Evolutionary conservation across 2,329 filamentous ascomycete species (phyloP).

Genomic region (Diaporthe nobilis): DNA sequence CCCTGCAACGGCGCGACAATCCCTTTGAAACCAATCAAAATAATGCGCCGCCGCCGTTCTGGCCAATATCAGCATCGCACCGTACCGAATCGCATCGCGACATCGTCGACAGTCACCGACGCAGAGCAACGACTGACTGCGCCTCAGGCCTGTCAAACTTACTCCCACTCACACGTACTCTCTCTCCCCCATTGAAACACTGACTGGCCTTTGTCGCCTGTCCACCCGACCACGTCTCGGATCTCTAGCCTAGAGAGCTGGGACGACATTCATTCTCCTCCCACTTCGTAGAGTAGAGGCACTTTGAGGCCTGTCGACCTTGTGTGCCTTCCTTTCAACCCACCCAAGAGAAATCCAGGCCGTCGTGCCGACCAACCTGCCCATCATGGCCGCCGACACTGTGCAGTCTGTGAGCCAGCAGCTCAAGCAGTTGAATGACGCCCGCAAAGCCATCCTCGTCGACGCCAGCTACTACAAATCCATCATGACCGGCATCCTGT

Average conservation of each 20-base stretch:
- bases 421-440: slow-evolving; percentile 89
- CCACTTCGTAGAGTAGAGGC: slow-evolving; percentile 41
- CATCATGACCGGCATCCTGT: slow-evolving; percentile 93
- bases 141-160: slow-evolving; percentile 3
- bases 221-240: slow-evolving; percentile 3
- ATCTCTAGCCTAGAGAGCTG: slow-evolving; percentile 6
- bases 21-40: slow-evolving; percentile 26
- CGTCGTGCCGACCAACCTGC: slow-evolving; percentile 29
- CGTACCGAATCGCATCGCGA: slow-evolving; percentile 24
- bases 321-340: slow-evolving; percentile 29
- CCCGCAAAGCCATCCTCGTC: slow-evolving; percentile 88
- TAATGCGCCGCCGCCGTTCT: slow-evolving; percentile 20
- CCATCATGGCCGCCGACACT: slow-evolving; percentile 65
- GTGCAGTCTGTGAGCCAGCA: slow-evolving; percentile 77
- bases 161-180: slow-evolving; percentile 1
- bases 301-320: slow-evolving; percentile 30
- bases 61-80: slow-evolving; percentile 35
- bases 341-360: background rate
- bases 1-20: slow-evolving; percentile 16
- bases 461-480: slow-evolving; percentile 92
- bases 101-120: slow-evolving; percentile 17
- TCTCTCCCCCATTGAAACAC: slow-evolving; percentile 4
- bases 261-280: background rate
- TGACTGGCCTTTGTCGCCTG: slow-evolving; percentile 12
- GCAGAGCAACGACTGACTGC: background rate